Conservation (phyloP, 495 filamentous ascomycete genomes). For the Saxophila tyrrhenica region DNA sequence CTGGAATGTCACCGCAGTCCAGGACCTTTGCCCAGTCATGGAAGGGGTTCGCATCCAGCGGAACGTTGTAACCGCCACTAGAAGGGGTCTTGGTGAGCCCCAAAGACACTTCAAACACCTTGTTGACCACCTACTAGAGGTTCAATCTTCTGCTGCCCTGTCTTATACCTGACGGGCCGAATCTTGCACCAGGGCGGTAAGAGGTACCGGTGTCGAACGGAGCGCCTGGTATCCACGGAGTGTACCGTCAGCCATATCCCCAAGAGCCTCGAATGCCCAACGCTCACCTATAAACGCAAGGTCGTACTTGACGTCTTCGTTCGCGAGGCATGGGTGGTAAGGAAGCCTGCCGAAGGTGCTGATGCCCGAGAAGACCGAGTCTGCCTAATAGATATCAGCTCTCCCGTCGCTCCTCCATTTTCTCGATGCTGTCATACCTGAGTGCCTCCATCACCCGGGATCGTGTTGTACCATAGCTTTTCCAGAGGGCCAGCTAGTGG, state of each 20-base stretch:
- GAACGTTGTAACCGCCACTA: conserved; percentile 55
- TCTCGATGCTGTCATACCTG: conserved; percentile 42
- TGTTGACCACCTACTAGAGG: conserved; percentile 44
- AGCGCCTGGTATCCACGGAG: too few species aligned
- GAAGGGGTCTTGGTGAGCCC: conserved; percentile 44
- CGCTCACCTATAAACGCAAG: conserved; percentile 38
- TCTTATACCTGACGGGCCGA: conserved; percentile 71
- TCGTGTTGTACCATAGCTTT: conserved; percentile 51
- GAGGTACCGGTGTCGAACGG: conserved; percentile 60
- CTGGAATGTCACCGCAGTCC: conserved; percentile 34
- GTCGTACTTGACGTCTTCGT: conserved; percentile 38
- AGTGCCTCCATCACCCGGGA: conserved; percentile 57
- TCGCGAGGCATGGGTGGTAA: conserved; percentile 67
- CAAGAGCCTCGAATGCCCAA: too few species aligned
- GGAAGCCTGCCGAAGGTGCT: conserved; percentile 61
- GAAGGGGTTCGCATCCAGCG: conserved; percentile 33
- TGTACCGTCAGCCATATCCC: too few species aligned
- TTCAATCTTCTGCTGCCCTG: conserved; percentile 64
- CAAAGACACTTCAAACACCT: conserved; percentile 22
- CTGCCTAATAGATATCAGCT: conserved; percentile 37
- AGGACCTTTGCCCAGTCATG: conserved; percentile 34
- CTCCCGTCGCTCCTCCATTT: background rate
- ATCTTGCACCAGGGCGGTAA: conserved; percentile 72
- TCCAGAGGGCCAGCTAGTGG: conserved; percentile 48
- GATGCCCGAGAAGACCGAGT: conserved; percentile 42